A percentile compares a stretch with the other conserved stretches of the same genome.
Evolutionary conservation across 331 rosid genomes (phyloP).

Genomic region (Prunus yedoensis): DNA sequence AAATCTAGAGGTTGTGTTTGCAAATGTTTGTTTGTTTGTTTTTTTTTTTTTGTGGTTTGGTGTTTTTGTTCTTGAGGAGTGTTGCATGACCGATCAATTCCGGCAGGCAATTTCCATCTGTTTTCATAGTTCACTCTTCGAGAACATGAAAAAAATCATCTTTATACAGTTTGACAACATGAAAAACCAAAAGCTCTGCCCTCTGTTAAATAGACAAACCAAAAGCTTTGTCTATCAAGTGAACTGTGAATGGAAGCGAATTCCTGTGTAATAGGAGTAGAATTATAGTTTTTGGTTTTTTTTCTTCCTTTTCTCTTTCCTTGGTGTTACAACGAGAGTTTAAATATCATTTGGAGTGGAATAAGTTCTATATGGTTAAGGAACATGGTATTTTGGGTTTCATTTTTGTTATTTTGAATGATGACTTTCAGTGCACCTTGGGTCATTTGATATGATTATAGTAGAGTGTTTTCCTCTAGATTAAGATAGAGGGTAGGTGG

Average conservation of each 20-base stretch:
- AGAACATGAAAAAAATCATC: neutral
- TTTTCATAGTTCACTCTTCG: no score
- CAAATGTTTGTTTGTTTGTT: no score
- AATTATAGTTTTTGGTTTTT: neutral
- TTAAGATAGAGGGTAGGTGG: neutral
- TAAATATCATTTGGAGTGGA: neutral
- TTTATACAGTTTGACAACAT: neutral
- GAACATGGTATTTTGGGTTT: conserved; percentile 2
- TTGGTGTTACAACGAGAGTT: neutral
- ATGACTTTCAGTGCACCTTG: neutral
- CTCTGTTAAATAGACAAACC: neutral
- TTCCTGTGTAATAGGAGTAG: neutral
- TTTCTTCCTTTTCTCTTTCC: no score
- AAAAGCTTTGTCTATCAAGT: neutral
- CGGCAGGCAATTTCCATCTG: no score
- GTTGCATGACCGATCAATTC: no score
- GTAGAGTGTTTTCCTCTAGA: no score
- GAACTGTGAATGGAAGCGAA: neutral
- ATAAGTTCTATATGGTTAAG: neutral
- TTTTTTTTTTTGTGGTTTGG: no score
- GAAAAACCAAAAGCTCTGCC: neutral
- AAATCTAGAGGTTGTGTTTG: no score
- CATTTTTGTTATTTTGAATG: neutral
- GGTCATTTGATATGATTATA: neutral
- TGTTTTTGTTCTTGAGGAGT: no score